phyloP scores from a whole-genome alignment of 2,329 filamentous ascomycete species.

The Conoideocrella luteorostrata region DNA sequence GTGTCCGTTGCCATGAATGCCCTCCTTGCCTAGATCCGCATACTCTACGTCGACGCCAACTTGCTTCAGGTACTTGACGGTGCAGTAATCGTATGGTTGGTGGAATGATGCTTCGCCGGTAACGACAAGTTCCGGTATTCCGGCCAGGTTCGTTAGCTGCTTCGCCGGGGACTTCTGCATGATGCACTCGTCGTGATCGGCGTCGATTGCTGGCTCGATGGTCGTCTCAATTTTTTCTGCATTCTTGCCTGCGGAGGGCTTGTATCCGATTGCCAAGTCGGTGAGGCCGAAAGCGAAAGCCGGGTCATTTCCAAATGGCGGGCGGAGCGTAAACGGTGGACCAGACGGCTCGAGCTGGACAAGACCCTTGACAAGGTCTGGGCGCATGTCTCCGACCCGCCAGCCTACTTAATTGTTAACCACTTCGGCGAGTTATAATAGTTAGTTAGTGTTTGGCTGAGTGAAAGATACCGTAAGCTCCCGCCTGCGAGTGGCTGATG shows the following conservation, averaged over 20 bases:
- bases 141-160: conserved; percentile 36
- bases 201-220: conserved; percentile 18
- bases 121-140: conserved; percentile 39
- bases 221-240: conserved; percentile 14
- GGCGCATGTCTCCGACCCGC: conserved; percentile 19
- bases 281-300: conserved; percentile 20
- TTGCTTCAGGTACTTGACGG: conserved; percentile 41
- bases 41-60: conserved; percentile 37
- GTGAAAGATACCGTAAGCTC: conserved; percentile 13
- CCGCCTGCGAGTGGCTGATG: conserved; percentile 21
- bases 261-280: conserved; percentile 23
- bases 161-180: conserved; percentile 24
- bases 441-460: not conserved
- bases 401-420: conserved; percentile 11
- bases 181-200: conserved; percentile 22
- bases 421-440: not conserved
- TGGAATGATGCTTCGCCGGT: conserved; percentile 45
- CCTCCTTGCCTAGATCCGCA: conserved; percentile 36
- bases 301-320: conserved; percentile 14
- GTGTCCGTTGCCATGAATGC: conserved; percentile 45
- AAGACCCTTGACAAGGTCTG: conserved; percentile 20
- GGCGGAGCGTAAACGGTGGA: conserved; percentile 16
- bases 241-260: conserved; percentile 15
- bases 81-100: conserved; percentile 46
- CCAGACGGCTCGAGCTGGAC: conserved; percentile 25